Evolutionary conservation across 805 yeast genomes (phyloP).

Genomic region (Candida piceae): DNA sequence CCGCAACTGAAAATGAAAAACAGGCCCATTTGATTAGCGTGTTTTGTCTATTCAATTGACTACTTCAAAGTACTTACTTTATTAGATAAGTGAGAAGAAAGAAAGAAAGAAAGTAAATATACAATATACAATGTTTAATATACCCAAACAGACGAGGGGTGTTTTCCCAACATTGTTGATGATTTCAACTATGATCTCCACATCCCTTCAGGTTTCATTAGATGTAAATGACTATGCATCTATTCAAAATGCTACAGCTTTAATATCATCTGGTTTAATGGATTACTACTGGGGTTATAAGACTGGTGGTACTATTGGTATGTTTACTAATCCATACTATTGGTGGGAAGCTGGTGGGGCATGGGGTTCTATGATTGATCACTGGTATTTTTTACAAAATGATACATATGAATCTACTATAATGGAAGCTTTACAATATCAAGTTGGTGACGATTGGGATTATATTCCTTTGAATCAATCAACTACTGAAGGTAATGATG

Average conservation of each 20-base stretch:
- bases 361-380: constrained; percentile 64
- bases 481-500: constrained; percentile 87
- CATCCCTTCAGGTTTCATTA: too few relatives aligned
- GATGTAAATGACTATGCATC: constrained; percentile 39
- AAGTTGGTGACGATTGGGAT: constrained; percentile 58
- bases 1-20: too few relatives aligned
- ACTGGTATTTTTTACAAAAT: constrained; percentile 65
- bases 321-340: constrained; percentile 86
- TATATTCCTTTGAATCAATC: constrained; percentile 80
- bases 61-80: too few relatives aligned
- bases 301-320: constrained; percentile 76
- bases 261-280: constrained; percentile 56
- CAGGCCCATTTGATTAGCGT: too few relatives aligned
- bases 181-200: too few relatives aligned
- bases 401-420: constrained; percentile 54
- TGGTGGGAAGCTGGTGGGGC: constrained; percentile 97
- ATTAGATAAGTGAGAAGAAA: too few relatives aligned
- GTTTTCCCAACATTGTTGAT: too few relatives aligned
- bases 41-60: too few relatives aligned
- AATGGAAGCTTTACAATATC: constrained; percentile 58
- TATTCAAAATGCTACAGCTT: constrained; percentile 45
- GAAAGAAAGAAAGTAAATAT: too few relatives aligned
- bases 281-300: constrained; percentile 62
- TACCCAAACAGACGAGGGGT: too few relatives aligned
- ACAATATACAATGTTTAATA: too few relatives aligned